A percentile compares a stretch with the other conserved stretches of the same genome.
Conservation (phyloP, 768 basidiomycete genomes). For the Lyophyllum atratum region DNA sequence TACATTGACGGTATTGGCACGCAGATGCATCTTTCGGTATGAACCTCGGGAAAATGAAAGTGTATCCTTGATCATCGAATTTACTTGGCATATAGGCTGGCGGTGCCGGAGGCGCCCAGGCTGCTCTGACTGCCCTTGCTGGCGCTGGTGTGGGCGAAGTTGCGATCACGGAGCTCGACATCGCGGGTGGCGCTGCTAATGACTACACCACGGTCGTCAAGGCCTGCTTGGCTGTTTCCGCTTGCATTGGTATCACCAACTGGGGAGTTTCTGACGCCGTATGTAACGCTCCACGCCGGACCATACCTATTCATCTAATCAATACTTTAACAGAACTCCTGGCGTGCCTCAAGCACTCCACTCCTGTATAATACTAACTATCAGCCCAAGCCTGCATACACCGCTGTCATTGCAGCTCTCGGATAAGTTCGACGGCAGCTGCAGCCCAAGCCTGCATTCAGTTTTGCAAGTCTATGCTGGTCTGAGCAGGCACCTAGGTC, state of each 20-base stretch:
- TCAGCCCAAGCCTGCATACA: slow-evolving; percentile 29
- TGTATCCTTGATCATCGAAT: not conserved
- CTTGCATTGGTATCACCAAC: slow-evolving; percentile 48
- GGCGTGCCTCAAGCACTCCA: slow-evolving; percentile 24
- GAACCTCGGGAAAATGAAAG: not conserved
- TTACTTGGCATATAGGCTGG: slow-evolving; percentile 30
- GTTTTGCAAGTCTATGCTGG: too few species aligned
- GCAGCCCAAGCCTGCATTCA: too few species aligned
- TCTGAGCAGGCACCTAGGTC: too few species aligned
- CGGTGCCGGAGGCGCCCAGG: slow-evolving; percentile 41
- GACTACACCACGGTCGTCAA: slow-evolving; percentile 48
- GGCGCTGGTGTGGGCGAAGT: slow-evolving; percentile 41
- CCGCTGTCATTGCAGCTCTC: slow-evolving; percentile 19
- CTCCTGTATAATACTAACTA: slow-evolving; percentile 31
- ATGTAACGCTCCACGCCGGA: slow-evolving; percentile 6
- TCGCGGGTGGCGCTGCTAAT: slow-evolving; percentile 34
- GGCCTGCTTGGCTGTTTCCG: slow-evolving; percentile 45
- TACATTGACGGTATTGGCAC: slow-evolving; percentile 15
- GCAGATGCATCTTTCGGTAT: slow-evolving; percentile 44
- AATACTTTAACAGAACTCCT: slow-evolving; percentile 24
- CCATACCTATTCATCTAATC: not conserved
- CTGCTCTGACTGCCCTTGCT: slow-evolving; percentile 46
- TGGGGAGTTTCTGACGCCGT: slow-evolving; percentile 54
- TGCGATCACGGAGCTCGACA: slow-evolving; percentile 53
- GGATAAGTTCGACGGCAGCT: too few species aligned